Percentiles rank a stretch among this genome's conserved stretches.
Evolutionary conservation across 202 grass and related monocot genomes (phyloP).

Genomic region (Eragrostis tef): DNA sequence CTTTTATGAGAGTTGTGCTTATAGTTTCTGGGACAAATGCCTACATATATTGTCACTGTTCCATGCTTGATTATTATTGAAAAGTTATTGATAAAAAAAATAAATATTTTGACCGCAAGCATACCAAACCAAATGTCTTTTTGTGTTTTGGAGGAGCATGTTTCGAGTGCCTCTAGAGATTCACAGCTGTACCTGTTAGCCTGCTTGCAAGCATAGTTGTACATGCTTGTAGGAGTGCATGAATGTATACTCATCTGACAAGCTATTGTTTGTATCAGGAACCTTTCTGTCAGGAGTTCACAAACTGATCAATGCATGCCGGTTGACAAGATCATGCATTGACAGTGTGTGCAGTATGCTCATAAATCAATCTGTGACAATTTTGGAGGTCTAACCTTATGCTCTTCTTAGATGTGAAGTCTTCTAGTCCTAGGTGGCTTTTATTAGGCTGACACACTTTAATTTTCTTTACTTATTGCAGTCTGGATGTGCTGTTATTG

Average conservation of each 20-base stretch:
- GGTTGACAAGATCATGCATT: conserved; percentile 61
- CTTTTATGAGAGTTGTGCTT: not conserved
- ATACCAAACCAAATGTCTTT: not conserved
- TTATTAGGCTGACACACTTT: conserved; percentile 4
- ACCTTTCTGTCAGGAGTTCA: conserved; percentile 68
- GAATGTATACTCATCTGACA: conserved; percentile 19
- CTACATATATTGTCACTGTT: not conserved
- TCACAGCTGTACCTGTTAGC: not conserved
- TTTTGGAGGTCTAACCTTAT: conserved; percentile 63
- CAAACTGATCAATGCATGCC: conserved; percentile 70
- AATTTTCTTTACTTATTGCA: conserved; percentile 49
- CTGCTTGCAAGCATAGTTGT: not conserved
- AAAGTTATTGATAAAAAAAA: not conserved
- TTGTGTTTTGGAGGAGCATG: not conserved
- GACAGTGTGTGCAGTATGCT: conserved; percentile 55
- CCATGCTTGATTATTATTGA: not conserved
- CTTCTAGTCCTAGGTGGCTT: conserved; percentile 30
- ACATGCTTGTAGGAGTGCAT: not conserved
- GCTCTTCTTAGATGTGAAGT: conserved; percentile 39
- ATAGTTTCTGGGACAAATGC: not conserved
- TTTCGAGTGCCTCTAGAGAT: not conserved
- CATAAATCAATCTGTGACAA: conserved; percentile 62
- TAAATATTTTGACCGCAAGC: not conserved
- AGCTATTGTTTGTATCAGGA: conserved; percentile 55
- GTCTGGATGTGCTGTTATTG: conserved; percentile 78